Base-by-base conservation (phyloP, 1,284 basidiomycete species). In the Boletus semigastroideus region DNA sequence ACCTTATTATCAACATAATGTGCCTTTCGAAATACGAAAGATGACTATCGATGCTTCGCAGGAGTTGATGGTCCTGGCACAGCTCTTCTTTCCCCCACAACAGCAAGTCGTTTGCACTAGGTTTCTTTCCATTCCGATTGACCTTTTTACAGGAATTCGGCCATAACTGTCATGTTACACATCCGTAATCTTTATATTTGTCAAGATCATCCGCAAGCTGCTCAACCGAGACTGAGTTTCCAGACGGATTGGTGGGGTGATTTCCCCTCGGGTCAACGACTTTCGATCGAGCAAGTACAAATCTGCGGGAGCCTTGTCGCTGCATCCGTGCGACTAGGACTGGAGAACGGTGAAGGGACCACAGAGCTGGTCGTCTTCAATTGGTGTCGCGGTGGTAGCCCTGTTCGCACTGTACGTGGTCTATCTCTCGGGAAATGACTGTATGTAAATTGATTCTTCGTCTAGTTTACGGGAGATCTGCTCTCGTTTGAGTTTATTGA, bases 1-100 rank as follows among this genome's bases (percentile, higher is more conserved):
- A 46, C 75, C 74, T 42, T 79, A 78, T 59, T 63, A 79, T 54
- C 74, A 74, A 53, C 79, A 76, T 60, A 76, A 75, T 41, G 70
- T 72, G 33, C 72, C 72, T 55, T 68, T 69, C 69, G 68, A 72
- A 48, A 72, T 80, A 51, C 76, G 80, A 57, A 72, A 72, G 56
- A 71, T 82, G 36, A 73, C 73, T 25, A 72, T 82, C 53, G 82
- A 84, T 54, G 65, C 73, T 34, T 62, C 72, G 14, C 81, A 82
- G 60, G 72, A 72, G 27, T 64, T 83, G 52, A 71, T 82, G 55
- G 68, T 82, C 68, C 51, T 72, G 74, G 57, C 73, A 55, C 81
- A 79, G 64, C 52, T 72, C 55, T 56, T 59, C 33, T 58, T 57
- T 27, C 62, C 58, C 22, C 51, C 60, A 9, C 55, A 67, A 43